phyloP scores from a whole-genome alignment of 1,139 yeast species.

The Debaryomyces singareniensis region DNA sequence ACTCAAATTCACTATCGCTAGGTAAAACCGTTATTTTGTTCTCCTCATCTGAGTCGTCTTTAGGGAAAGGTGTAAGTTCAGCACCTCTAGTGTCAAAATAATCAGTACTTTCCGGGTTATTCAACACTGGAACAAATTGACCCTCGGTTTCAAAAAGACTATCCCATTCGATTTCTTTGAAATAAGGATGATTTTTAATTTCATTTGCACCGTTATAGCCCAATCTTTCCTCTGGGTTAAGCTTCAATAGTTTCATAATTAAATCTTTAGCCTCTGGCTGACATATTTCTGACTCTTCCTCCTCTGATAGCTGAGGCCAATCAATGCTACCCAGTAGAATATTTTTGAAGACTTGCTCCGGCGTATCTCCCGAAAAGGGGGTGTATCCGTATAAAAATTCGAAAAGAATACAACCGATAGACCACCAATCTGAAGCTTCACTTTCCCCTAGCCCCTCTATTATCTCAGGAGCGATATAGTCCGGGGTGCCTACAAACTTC shows the following conservation, averaged over 20 bases:
- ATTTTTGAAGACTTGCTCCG: conserved; percentile 76
- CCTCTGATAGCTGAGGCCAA: conserved; percentile 71
- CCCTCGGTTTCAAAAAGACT: conserved; percentile 69
- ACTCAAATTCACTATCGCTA: conserved; percentile 4
- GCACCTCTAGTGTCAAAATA: conserved; percentile 94
- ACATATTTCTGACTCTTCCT: conserved; percentile 48
- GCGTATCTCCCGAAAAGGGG: conserved; percentile 84
- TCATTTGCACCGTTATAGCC: conserved; percentile 78
- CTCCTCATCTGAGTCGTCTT: conserved; percentile 39
- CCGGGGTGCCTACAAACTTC: conserved; percentile 94
- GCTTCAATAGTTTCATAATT: conserved; percentile 52
- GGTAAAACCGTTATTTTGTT: conserved; percentile 8
- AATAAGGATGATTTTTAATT: conserved; percentile 72
- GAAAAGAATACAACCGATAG: conserved; percentile 90
- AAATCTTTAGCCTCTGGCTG: conserved; percentile 70
- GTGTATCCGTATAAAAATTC: conserved; percentile 92
- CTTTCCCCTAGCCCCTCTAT: conserved; percentile 81
- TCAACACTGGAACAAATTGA: conserved; percentile 73
- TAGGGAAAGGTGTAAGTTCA: conserved; percentile 53
- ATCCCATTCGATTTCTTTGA: conserved; percentile 69
- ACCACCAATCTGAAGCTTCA: conserved; percentile 97
- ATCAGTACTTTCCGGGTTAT: conserved; percentile 83
- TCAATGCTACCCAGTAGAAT: conserved; percentile 68
- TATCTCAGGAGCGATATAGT: conserved; percentile 95
- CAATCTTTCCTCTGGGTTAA: conserved; percentile 60